Conservation (phyloP, 371 early-diverging fungal genomes). For the Apophysomyces variabilis region DNA sequence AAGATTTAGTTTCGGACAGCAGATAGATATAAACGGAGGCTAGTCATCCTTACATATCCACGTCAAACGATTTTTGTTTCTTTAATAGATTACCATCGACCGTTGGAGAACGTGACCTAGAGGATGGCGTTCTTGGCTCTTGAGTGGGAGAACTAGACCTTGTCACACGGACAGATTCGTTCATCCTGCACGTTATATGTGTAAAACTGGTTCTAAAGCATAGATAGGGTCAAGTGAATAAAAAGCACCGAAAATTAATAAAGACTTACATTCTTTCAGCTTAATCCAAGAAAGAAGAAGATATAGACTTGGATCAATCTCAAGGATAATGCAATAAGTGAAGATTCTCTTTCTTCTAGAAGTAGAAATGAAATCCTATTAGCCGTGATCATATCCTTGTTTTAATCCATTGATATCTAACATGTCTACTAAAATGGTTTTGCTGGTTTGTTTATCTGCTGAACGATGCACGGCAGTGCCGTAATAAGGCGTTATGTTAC, state of each 20-base stretch:
- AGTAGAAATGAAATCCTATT: neutral
- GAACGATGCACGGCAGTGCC: constrained; percentile 2
- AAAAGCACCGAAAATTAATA: neutral
- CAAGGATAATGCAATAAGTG: neutral
- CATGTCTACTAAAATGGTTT: neutral
- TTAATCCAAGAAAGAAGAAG: neutral
- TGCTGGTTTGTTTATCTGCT: neutral
- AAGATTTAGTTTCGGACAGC: neutral
- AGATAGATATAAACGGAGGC: neutral
- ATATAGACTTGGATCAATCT: neutral
- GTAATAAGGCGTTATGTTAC: neutral
- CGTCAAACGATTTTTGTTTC: constrained; percentile 1
- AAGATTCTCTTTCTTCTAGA: neutral
- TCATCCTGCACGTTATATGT: constrained; percentile 4
- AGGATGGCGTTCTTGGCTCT: constrained; percentile 3
- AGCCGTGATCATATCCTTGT: constrained; percentile 4
- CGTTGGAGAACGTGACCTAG: constrained; percentile 1
- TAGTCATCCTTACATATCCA: neutral
- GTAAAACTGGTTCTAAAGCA: neutral
- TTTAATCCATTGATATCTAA: neutral
- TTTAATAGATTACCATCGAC: neutral
- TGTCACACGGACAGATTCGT: constrained; percentile 11
- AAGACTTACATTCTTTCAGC: neutral
- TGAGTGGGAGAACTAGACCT: constrained; percentile 8
- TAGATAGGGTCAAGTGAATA: neutral